Evolutionary conservation across 2,329 filamentous ascomycete species (phyloP).

Genomic region (Fusarium sp.): DNA sequence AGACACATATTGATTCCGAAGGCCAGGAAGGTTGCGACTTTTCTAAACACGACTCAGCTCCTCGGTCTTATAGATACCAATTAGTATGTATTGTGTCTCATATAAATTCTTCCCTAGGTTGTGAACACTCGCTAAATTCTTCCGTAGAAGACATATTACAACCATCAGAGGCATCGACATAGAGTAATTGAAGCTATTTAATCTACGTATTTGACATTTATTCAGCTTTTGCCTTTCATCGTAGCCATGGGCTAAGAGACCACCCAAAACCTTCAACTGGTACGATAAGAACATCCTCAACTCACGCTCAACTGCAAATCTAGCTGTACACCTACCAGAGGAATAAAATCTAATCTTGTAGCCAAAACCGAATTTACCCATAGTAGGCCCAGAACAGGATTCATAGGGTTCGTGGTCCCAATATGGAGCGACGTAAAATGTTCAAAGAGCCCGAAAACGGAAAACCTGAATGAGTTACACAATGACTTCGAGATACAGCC

Average conservation of each 20-base stretch:
- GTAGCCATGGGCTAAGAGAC: background rate
- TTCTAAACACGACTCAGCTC: background rate
- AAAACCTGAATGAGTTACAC: no score
- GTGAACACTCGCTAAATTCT: background rate
- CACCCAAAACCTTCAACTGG: rapidly evolving
- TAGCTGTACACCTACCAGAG: background rate
- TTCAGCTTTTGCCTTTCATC: no score
- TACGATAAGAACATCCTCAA: background rate
- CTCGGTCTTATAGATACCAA: background rate
- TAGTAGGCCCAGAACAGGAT: rapidly evolving
- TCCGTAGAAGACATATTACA: background rate
- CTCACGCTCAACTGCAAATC: background rate
- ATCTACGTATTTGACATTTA: rapidly evolving
- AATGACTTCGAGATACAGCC: background rate
- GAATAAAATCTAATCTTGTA: no score
- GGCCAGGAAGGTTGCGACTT: rapidly evolving
- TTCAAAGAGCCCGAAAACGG: background rate
- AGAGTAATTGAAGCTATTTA: rapidly evolving
- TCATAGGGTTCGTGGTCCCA: background rate
- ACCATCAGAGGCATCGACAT: no score
- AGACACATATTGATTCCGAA: no score
- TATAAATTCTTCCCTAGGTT: background rate
- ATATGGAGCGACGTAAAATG: background rate
- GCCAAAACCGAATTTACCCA: rapidly evolving
- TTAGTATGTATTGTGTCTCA: no score